Evolutionary conservation across 2,329 filamentous ascomycete genomes (phyloP), one percentile per base, ranked within the genome.

Genomic region (Ophiostoma piceae): DNA sequence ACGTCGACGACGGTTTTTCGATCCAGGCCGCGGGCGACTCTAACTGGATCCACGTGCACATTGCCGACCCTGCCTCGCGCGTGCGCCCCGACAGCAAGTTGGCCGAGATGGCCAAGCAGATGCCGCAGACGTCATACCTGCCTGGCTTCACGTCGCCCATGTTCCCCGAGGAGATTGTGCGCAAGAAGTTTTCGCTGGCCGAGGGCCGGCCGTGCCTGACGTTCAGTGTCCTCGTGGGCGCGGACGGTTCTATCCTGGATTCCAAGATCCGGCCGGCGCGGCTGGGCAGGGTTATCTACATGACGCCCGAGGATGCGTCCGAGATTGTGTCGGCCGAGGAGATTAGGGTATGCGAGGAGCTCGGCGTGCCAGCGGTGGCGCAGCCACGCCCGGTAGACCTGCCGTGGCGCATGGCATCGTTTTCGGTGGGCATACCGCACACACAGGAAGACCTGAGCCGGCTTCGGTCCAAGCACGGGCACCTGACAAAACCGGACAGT

Each of bases 1-100:
- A 94, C 74, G 90, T 95, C 71, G 92, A 96, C 74, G 92, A 96
- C 76, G 92, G 89, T 1, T 79, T 96, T 9, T 94, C 91, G 0
- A 76, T 95, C 8, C 88, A 92, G 75, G 77, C 79, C 65, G 84
- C 88, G 0, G 39, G 29, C 26, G 78, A 81, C 3, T 80, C 78
- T 22, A 76, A 82, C 67, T 95, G 92, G 92, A 81, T 94, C 39
- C 91, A 93, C 75, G 79, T 92, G 41, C 92, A 95, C 77, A 85
- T 91, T 60, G 92, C 92, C 16, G 92, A 95, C 75, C 91, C 91
- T 9, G 89, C 90, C 2, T 91, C 92, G 5, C 85, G 86, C 71
- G 87, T 95, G 72, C 75, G 80, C 26, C 85, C 86, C 22, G 81
- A 86, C 29, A 86, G 87, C 51, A 79, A 82, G 9, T 77, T 92